Evolutionary conservation across 306 rosid genomes (phyloP), one percentile per base, ranked within the genome.

Genomic region (Sicyos edulis): DNA sequence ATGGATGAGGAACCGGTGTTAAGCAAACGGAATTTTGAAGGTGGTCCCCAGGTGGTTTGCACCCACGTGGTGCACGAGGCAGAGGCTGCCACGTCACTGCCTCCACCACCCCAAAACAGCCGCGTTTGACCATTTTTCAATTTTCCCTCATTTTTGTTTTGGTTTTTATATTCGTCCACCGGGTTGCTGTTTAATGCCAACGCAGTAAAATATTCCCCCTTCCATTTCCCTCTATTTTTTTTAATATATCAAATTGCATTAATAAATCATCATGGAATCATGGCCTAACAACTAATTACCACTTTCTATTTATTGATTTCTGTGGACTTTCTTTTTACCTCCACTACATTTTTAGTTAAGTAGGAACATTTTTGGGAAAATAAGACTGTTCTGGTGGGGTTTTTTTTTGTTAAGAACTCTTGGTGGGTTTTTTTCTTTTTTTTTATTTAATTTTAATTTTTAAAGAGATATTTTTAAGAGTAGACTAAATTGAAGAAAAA

Each of bases 61-160:
- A 47, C 55, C 72, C 72, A 66, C 72, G 72, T 66, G 72, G 54
- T 66, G 54, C 12, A 45, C 55, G 20, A 65, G 7, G 26, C 50
- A 3, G 14, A 10, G 70, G 0, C 8, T 10, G 52, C 70, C 50
- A 40, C 70, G 29, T 64, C 70, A 64, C 10, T 22, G 3, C 21
- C 67, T 32, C 42, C 40, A 11, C 29, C 64, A 59, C 54, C 17
- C 1, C 17, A 14, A 20, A 9, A 45, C 37, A 47, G 72, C 72
- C 37, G 55, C 72, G 72, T 66, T 66, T 66, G 72, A 66, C 72
- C 72, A 66, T 21, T 66, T 37, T 37, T 37, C 7, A 2, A 5
- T 5, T n/a, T 42, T 44, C 71, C 53, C 11, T 63, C 26, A 19
- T 17, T n/a, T 19, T 10, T 8, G 14, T n/a, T 40, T 63, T 37